Base-by-base conservation (phyloP, 805 yeast species). In the Isabelozyma gotoi region DNA sequence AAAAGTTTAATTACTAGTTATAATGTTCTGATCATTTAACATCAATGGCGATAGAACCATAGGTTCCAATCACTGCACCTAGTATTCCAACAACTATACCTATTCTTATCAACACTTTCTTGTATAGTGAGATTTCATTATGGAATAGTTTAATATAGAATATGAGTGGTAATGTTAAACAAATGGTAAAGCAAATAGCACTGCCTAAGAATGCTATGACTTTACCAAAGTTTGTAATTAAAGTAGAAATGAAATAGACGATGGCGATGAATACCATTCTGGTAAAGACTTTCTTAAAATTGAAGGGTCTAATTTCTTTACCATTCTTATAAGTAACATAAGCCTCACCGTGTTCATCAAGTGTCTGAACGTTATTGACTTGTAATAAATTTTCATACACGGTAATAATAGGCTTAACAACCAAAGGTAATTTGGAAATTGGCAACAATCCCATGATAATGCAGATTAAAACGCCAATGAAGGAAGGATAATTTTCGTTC, bases 401-500 rank as follows among this genome's bases (percentile, higher is more conserved):
- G 4, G 73, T 61, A 16, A 71, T 58, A 11, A 72, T 57, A 7
- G 77, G 77, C 41, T 63, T 59, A 2, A 63, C 60, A 10, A 68
- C 56, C 45, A 72, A 56, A 2, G 76, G 74, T 36, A 69, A 52
- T 45, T 72, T 72, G 31, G 71, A 67, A n/a, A 71, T 47, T 7
- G 76, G 72, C 12, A 72, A 52, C 19, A 71, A 32, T 4, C 73
- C 71, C 54, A 72, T 59, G n/a, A 69, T 51, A 2, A 60, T 41
- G 43, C 68, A 56, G 15, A 68, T 53, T 19, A 55, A 37, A 1
- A 62, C 56, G 29, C 59, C 60, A 27, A 85, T 73, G 61, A 80
- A 77, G 11, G 60, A 52, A 1, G 96, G 95, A 57, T 85, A 89
- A 0, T 88, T 87, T 4, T 67, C 54, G 3, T 86, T 84, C 10